Conservation (phyloP, 2,329 filamentous ascomycete species). For the Alternaria hordeiaustralica region DNA sequence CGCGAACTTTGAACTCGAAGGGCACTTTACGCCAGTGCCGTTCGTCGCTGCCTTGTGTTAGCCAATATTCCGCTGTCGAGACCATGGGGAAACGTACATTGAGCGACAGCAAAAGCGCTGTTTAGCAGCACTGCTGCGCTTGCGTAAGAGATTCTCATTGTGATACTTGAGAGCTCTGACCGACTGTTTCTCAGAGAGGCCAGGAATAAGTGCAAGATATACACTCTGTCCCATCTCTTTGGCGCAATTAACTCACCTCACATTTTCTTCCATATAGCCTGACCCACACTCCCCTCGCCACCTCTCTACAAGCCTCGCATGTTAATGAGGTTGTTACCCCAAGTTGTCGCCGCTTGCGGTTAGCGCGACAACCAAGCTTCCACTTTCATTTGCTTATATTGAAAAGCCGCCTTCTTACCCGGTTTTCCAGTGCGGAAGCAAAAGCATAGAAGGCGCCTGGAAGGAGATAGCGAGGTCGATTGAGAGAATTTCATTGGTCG, state of each 20-base stretch:
- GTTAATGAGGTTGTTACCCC: constrained; percentile 12
- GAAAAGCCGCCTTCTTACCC: constrained; percentile 5
- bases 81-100: constrained; percentile 8
- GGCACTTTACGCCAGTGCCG: constrained; percentile 42
- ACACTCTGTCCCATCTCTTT: neutral
- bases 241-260: neutral
- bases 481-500: constrained; percentile 8
- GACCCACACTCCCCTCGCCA: neutral
- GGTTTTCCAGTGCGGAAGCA: constrained; percentile 4
- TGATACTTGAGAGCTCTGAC: neutral
- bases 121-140: constrained; percentile 22
- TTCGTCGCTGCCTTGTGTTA: constrained; percentile 11
- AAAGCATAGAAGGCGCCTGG: constrained; percentile 9
- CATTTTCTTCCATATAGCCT: constrained; percentile 1
- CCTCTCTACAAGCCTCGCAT: neutral
- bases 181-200: neutral
- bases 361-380: constrained; percentile 13
- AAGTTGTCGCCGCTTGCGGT: neutral
- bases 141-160: constrained; percentile 7
- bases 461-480: neutral
- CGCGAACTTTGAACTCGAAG: constrained; percentile 50
- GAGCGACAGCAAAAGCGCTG: constrained; percentile 15
- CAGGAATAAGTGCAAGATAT: constrained; percentile 2
- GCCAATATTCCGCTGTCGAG: neutral
- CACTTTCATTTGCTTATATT: constrained; percentile 14